These are phyloP conservation scores for Sporothrix inflata DNA, from an alignment of 2,329 filamentous ascomycete species.

Conservation along the genomic window DNA sequence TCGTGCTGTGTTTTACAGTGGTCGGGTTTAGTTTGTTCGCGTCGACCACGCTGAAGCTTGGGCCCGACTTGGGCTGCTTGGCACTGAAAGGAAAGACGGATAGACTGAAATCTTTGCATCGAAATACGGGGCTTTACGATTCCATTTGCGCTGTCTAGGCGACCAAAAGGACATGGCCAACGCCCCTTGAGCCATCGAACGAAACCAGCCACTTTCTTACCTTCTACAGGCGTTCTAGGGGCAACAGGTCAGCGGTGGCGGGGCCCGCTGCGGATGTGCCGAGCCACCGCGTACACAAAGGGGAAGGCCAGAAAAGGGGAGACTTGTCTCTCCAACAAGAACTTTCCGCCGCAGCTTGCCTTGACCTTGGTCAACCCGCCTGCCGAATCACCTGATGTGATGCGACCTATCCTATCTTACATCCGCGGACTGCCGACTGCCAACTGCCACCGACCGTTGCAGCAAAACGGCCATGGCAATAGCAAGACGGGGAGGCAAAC, in stretches of 20 bases:
- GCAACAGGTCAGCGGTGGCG: neutral
- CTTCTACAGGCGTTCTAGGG: constrained; percentile 12
- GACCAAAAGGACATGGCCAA: too few relatives aligned
- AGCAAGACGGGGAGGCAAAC: neutral
- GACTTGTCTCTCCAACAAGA: too few relatives aligned
- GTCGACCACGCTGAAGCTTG: neutral
- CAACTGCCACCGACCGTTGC: neutral
- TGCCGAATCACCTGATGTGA: neutral
- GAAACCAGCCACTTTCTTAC: neutral
- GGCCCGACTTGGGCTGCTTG: too few relatives aligned
- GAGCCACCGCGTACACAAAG: too few relatives aligned
- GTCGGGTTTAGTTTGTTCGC: too few relatives aligned
- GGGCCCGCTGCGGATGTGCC: too few relatives aligned
- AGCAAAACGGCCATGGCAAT: neutral
- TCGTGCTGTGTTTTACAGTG: neutral
- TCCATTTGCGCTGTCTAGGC: neutral
- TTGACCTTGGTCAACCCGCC: neutral
- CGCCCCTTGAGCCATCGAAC: too few relatives aligned
- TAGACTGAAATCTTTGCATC: neutral
- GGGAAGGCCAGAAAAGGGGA: too few relatives aligned
- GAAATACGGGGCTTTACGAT: neutral
- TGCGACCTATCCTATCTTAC: neutral
- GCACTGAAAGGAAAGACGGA: neutral
- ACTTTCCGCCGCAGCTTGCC: neutral
- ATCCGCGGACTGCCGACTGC: neutral